These are phyloP conservation scores for Ophiostoma pallidulum DNA, from an alignment of 2,329 filamentous ascomycete species.

Conservation along the genomic window DNA sequence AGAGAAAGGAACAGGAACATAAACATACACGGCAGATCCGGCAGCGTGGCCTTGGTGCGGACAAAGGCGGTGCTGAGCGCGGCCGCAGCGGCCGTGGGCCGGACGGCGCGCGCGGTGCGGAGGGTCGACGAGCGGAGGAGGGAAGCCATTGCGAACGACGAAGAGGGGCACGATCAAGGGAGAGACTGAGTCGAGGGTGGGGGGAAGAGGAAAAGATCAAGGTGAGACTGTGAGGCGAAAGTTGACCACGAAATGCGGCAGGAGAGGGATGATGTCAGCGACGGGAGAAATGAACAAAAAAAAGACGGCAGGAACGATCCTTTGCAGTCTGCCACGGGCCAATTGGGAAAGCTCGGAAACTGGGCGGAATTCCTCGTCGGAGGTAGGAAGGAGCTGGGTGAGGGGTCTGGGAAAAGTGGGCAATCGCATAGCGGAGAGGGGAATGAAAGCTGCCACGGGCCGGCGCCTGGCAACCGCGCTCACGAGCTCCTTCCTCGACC, in stretches of 20 bases:
- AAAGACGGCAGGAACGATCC: neutral
- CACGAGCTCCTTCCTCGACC: neutral
- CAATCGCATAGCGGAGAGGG: too few species aligned
- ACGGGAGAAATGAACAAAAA: too few species aligned
- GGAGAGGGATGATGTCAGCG: neutral
- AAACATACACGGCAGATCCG: slow-evolving; percentile 60
- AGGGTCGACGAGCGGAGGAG: slow-evolving; percentile 49
- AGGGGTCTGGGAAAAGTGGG: too few species aligned
- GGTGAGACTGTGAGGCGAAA: too few species aligned
- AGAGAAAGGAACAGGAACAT: too few species aligned
- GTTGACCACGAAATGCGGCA: neutral
- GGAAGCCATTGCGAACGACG: slow-evolving; percentile 10
- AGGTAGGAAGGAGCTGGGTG: neutral
- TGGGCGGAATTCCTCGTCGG: slow-evolving; percentile 5
- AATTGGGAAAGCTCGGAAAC: slow-evolving; percentile 8
- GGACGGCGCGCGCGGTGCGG: slow-evolving; percentile 58
- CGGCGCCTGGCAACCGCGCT: too few species aligned
- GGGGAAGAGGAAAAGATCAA: neutral
- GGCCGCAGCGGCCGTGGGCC: slow-evolving; percentile 57
- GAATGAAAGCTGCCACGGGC: too few species aligned
- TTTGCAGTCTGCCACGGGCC: neutral
- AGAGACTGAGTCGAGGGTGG: neutral
- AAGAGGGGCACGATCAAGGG: neutral
- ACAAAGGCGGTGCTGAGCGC: slow-evolving; percentile 64
- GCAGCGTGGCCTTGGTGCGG: slow-evolving; percentile 84